These are phyloP conservation scores for Ceratobasidium sp. DNA, from an alignment of 1,284 basidiomycete species.

Conservation along the genomic window DNA sequence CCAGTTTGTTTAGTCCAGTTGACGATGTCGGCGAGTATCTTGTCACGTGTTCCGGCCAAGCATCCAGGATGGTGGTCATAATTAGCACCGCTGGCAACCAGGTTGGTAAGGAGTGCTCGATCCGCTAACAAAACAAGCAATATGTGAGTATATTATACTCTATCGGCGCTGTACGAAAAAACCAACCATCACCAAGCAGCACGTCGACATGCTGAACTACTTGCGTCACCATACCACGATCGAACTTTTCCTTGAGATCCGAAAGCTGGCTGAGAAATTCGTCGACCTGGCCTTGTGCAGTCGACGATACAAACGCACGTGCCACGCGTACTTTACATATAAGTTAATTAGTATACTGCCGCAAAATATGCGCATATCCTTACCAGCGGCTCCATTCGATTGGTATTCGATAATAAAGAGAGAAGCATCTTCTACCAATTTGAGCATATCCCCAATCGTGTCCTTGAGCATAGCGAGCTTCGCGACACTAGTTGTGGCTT, in stretches of 20 bases:
- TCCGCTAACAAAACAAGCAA: neutral
- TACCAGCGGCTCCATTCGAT: neutral
- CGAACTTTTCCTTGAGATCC: neutral
- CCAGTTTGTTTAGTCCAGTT: neutral
- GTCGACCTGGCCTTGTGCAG: slow-evolving; percentile 11
- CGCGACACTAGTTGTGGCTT: neutral
- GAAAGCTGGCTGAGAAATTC: neutral
- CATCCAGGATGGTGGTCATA: slow-evolving; percentile 4
- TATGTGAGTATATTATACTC: neutral
- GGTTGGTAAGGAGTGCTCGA: slow-evolving; percentile 7
- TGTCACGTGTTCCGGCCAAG: slow-evolving; percentile 2
- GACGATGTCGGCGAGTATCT: neutral
- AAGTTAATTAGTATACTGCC: neutral
- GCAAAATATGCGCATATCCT: neutral
- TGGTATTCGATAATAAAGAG: slow-evolving; percentile 10
- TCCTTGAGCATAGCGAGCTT: neutral
- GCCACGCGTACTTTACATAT: neutral
- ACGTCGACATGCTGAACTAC: neutral
- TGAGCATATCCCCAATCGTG: neutral
- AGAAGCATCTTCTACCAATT: slow-evolving; percentile 15
- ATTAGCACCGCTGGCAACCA: neutral
- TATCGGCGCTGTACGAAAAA: neutral
- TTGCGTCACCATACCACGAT: slow-evolving; percentile 1
- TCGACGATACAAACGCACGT: neutral
- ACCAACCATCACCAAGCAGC: neutral